Evolutionary conservation across 2,329 filamentous ascomycete species (phyloP), one percentile per base, ranked within the genome.

Genomic region (Orbilia blumenaviensis): DNA sequence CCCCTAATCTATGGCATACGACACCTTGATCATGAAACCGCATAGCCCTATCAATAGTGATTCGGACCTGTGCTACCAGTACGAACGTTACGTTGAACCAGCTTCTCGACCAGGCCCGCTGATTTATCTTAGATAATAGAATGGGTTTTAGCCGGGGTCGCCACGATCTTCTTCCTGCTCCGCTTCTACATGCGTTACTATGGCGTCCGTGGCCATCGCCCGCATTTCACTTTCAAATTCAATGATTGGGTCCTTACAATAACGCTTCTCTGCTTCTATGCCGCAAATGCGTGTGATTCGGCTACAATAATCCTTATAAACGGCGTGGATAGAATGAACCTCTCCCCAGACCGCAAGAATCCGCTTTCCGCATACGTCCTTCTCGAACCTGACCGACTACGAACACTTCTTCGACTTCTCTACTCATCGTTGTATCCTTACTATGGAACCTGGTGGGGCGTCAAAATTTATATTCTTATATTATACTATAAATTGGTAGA

Each of bases 401-500:
- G 23, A 23, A 14, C 23, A 0, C 48, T 74, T n/a, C 54, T 74
- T 18, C 38, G 67, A 16, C 5, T 74, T 25, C 54, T 74, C 10
- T 60, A 67, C 18, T 41, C 61, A 3, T 74, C 69, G 4, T 52
- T 46, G 7, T 41, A 56, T 9, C 62, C 69, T 6, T 74, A 74
- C 34, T 74, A 74, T 48, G 25, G 52, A 4, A 46, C 62, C 12
- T 64, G 60, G n/a, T 74, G 69, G 69, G 62, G 62, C 0, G 62
- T 74, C 2, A 74, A 74, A 25, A 10, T 58, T 7, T 66, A 66
- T 21, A 44, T 74, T n/a, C 7, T 74, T 21, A 41, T 66, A 7
- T 32, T 74, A 34, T 74, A 74, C n/a, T 74, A 74, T 29, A 62
- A 67, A 41, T 9, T 74, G 1, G 63, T 74, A 10, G 41, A 52